Conservation (phyloP, 768 basidiomycete species). For the Amanita brunnescens region DNA sequence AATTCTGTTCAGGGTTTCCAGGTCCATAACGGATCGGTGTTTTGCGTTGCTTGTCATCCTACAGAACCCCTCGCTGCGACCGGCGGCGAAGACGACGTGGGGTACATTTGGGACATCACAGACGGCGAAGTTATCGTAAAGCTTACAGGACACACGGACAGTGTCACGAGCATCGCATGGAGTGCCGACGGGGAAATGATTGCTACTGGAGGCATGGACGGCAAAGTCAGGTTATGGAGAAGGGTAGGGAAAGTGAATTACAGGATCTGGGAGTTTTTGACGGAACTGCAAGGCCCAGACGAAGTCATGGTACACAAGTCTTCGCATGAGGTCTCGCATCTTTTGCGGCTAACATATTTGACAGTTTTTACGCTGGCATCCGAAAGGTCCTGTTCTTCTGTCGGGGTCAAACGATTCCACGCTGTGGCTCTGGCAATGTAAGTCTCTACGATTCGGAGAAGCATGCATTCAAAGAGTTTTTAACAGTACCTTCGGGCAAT, state of each 20-base stretch:
- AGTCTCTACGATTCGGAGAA: conserved; percentile 17
- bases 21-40: conserved; percentile 71
- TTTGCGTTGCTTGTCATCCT: conserved; percentile 79
- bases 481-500: conserved; percentile 82
- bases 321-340: no score
- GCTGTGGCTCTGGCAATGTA: conserved; percentile 96
- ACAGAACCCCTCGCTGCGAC: conserved; percentile 75
- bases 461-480: not conserved
- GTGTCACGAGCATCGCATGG: conserved; percentile 73
- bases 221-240: conserved; percentile 86
- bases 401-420: conserved; percentile 91
- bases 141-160: conserved; percentile 90
- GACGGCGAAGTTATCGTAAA: conserved; percentile 75
- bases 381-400: conserved; percentile 79
- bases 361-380: conserved; percentile 95
- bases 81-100: conserved; percentile 92
- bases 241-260: conserved; percentile 69
- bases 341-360: conserved; percentile 9
- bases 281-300: conserved; percentile 87
- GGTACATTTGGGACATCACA: conserved; percentile 87
- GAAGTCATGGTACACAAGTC: conserved; percentile 74
- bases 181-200: conserved; percentile 87
- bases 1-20: conserved; percentile 65
- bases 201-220: conserved; percentile 98
- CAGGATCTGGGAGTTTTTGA: conserved; percentile 89